These are phyloP conservation scores for Dimocarpus longan DNA, from an alignment of 345 rosid species.

Conservation along the genomic window DNA sequence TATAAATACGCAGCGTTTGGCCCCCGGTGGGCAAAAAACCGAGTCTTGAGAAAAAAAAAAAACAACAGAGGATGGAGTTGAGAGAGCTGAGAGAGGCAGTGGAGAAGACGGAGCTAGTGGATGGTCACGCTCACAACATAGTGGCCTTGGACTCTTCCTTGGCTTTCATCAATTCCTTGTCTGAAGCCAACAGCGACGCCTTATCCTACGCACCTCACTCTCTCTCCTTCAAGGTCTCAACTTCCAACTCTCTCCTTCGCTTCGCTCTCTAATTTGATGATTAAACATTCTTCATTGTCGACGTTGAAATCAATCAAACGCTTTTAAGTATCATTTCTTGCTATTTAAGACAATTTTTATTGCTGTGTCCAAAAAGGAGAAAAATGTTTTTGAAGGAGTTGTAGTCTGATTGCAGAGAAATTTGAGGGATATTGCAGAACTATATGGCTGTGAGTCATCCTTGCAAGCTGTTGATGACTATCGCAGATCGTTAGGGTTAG, in stretches of 20 bases:
- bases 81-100: slow-evolving; percentile 56
- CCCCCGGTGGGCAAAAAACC: not conserved
- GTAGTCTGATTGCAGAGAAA: slow-evolving; percentile 55
- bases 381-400: not conserved
- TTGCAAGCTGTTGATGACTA: slow-evolving; percentile 64
- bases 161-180: slow-evolving; percentile 61
- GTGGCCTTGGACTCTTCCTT: slow-evolving; percentile 72
- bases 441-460: slow-evolving; percentile 68
- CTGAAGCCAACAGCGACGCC: slow-evolving; percentile 84
- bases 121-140: slow-evolving; percentile 83
- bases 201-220: slow-evolving; percentile 64
- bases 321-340: too few species aligned
- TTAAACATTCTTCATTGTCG: too few species aligned
- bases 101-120: slow-evolving; percentile 60
- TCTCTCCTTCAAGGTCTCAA: slow-evolving; percentile 76
- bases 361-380: too few species aligned
- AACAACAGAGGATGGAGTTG: slow-evolving; percentile 47
- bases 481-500: slow-evolving; percentile 59
- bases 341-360: too few species aligned
- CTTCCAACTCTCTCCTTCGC: too few species aligned
- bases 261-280: too few species aligned
- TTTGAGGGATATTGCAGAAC: slow-evolving; percentile 70
- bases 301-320: too few species aligned
- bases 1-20: not conserved
- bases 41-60: not conserved